Conservation (phyloP, 768 basidiomycete genomes). For the Hypsizygus marmoreus region DNA sequence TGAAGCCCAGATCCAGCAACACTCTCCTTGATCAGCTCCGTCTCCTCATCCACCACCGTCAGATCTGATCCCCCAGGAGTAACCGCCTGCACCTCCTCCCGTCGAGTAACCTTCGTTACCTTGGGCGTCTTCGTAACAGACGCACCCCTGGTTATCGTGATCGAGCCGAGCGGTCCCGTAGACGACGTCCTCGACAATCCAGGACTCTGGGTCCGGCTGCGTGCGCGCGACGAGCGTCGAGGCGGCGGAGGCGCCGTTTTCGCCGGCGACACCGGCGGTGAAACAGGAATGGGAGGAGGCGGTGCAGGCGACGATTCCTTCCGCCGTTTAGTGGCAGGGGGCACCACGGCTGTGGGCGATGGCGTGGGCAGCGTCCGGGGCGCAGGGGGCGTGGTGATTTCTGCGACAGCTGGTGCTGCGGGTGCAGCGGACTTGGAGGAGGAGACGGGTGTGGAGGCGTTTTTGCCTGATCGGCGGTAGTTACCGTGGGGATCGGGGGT, state of each 20-base stretch:
- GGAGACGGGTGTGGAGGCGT: conserved; percentile 27
- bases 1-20: conserved; percentile 64
- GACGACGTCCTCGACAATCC: too few relatives aligned
- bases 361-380: conserved; percentile 42
- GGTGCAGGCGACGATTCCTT: conserved; percentile 60
- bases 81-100: conserved; percentile 35
- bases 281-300: conserved; percentile 46
- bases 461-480: conserved; percentile 72
- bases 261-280: conserved; percentile 31
- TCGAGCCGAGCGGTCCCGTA: too few relatives aligned
- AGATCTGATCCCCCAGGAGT: conserved; percentile 62
- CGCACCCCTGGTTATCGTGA: too few relatives aligned
- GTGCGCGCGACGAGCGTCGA: conserved; percentile 41
- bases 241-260: conserved; percentile 17
- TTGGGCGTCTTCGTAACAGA: conserved; percentile 40
- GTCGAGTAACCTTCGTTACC: conserved; percentile 30
- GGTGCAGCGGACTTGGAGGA: conserved; percentile 12
- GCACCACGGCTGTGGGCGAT: conserved; percentile 39
- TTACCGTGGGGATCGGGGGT: conserved; percentile 73
- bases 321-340: conserved; percentile 61
- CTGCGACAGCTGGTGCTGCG: conserved; percentile 12
- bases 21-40: conserved; percentile 50
- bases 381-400: conserved; percentile 15
- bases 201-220: conserved; percentile 43
- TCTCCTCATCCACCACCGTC: conserved; percentile 67